A percentile compares a stretch with the other conserved stretches of the same genome.
Conservation (phyloP, 139 green algal species). For the Volvox africanus region DNA sequence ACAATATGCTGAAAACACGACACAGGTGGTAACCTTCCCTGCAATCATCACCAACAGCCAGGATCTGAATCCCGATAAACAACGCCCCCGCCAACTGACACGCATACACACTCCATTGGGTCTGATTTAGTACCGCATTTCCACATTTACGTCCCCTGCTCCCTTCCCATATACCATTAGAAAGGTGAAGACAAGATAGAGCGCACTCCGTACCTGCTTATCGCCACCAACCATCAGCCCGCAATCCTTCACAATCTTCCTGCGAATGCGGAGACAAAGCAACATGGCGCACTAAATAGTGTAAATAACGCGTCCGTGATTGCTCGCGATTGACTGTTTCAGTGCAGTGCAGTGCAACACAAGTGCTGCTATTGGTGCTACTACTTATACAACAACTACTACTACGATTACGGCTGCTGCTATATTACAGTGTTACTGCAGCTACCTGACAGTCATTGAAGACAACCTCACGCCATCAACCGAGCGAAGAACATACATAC, state of each 20-base stretch:
- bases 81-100: neutral
- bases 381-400: too few species aligned
- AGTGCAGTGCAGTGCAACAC: too few species aligned
- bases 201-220: constrained; percentile 3
- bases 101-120: neutral
- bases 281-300: neutral
- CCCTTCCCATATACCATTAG: too few species aligned
- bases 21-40: neutral
- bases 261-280: neutral
- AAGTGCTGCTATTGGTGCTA: too few species aligned
- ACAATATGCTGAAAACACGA: neutral
- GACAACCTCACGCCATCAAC: too few species aligned
- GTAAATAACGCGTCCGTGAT: too few species aligned
- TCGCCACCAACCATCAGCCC: neutral
- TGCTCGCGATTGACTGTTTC: too few species aligned
- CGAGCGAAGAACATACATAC: neutral
- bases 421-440: too few species aligned
- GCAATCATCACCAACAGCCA: neutral
- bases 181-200: too few species aligned
- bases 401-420: too few species aligned
- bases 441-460: too few species aligned
- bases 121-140: neutral
- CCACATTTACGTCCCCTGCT: too few species aligned
- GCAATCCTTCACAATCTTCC: neutral
- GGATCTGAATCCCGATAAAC: neutral